A percentile compares a stretch with the other conserved stretches of the same genome.
These are phyloP conservation scores for Cucurbita argyrosperma DNA, from an alignment of 306 rosid species.

Conservation along the genomic window DNA sequence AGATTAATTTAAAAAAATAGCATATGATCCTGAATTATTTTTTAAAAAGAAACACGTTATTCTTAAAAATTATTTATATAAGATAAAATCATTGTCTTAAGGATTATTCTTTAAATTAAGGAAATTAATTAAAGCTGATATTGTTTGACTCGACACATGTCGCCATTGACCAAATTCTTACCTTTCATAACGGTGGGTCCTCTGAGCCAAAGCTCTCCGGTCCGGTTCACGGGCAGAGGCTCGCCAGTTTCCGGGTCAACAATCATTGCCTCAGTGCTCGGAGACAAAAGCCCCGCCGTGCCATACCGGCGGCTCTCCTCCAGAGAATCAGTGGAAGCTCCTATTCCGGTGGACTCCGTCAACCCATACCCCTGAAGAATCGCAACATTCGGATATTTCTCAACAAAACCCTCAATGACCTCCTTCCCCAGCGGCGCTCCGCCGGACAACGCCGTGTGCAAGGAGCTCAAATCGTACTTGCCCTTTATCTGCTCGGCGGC, in stretches of 20 bases:
- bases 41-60: background rate
- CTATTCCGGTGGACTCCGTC: slow-evolving; percentile 74
- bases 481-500: slow-evolving; percentile 38
- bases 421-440: slow-evolving; percentile 92
- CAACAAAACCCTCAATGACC: slow-evolving; percentile 63
- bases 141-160: background rate
- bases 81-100: background rate
- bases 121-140: background rate
- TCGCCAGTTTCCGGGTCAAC: slow-evolving; percentile 39
- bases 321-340: slow-evolving; percentile 67
- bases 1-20: too few relatives aligned
- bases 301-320: slow-evolving; percentile 83
- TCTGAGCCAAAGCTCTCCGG: slow-evolving; percentile 88
- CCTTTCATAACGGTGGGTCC: slow-evolving; percentile 89
- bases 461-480: slow-evolving; percentile 50
- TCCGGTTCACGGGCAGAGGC: slow-evolving; percentile 31
- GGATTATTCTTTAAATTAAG: background rate
- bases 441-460: slow-evolving; percentile 44
- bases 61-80: background rate
- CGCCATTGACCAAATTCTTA: background rate
- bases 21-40: too few relatives aligned
- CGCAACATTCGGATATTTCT: slow-evolving; percentile 35
- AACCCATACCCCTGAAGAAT: slow-evolving; percentile 81
- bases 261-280: slow-evolving; percentile 50
- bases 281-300: slow-evolving; percentile 67